These are phyloP conservation scores for Coniella lustricola DNA, from an alignment of 2,329 filamentous ascomycete genomes.

Conservation along the genomic window DNA sequence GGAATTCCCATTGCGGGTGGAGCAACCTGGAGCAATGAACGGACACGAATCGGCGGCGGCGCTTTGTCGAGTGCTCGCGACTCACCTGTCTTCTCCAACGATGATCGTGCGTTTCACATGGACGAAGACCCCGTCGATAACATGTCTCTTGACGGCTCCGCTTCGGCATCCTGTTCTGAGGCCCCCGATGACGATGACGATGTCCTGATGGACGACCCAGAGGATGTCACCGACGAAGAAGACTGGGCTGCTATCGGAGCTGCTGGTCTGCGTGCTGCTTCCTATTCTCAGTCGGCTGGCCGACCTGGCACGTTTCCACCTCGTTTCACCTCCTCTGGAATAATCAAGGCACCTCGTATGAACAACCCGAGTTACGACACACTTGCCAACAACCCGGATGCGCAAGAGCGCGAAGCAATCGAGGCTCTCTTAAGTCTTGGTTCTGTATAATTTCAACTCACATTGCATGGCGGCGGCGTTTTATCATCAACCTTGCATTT, in stretches of 20 bases:
- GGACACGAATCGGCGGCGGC: constrained; percentile 42
- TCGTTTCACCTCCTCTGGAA: constrained; percentile 41
- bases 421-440: constrained; percentile 75
- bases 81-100: constrained; percentile 69
- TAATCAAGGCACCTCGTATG: constrained; percentile 46
- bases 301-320: constrained; percentile 43
- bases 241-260: constrained; percentile 91
- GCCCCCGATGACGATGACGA: constrained; percentile 56
- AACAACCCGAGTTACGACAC: constrained; percentile 45
- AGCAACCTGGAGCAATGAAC: constrained; percentile 36
- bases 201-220: constrained; percentile 63
- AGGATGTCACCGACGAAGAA: constrained; percentile 88
- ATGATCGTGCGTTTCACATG: constrained; percentile 60
- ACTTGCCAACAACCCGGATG: constrained; percentile 48
- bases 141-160: constrained; percentile 76
- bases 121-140: constrained; percentile 75
- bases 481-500: constrained; percentile 24
- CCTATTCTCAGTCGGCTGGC: constrained; percentile 42
- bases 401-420: constrained; percentile 74
- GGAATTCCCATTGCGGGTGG: constrained; percentile 52
- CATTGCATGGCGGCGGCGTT: constrained; percentile 47
- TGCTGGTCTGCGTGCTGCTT: constrained; percentile 67
- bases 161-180: constrained; percentile 69
- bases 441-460: constrained; percentile 56
- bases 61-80: constrained; percentile 59